Evolutionary conservation across 805 yeast species (phyloP).

Genomic region (Priceomyces medius): DNA sequence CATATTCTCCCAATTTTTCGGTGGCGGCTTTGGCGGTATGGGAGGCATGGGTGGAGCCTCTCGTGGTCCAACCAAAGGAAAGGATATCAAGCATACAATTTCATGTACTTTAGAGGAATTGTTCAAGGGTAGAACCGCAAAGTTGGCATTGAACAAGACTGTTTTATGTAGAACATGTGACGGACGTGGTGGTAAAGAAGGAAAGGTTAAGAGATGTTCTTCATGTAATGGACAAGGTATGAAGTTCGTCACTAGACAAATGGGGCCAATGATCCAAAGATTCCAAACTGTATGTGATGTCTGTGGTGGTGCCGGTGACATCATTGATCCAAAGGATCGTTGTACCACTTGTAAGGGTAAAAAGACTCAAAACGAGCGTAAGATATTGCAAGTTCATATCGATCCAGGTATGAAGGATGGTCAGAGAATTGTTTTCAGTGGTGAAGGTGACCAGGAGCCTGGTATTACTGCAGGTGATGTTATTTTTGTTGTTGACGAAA

Average conservation of each 20-base stretch:
- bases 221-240: slow-evolving; percentile 91
- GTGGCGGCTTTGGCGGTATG: slow-evolving; percentile 57
- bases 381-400: slow-evolving; percentile 89
- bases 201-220: slow-evolving; percentile 81
- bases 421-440: slow-evolving; percentile 83
- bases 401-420: slow-evolving; percentile 98
- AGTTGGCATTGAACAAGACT: slow-evolving; percentile 91
- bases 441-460: slow-evolving; percentile 98
- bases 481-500: slow-evolving; percentile 85
- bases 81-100: slow-evolving; percentile 87
- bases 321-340: slow-evolving; percentile 79
- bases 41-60: slow-evolving; percentile 54
- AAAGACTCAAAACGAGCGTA: slow-evolving; percentile 83
- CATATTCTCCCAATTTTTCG: slow-evolving; percentile 78
- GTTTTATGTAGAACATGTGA: slow-evolving; percentile 84
- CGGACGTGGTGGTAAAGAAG: slow-evolving; percentile 95
- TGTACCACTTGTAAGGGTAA: slow-evolving; percentile 88
- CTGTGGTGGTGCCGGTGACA: slow-evolving; percentile 92
- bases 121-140: slow-evolving; percentile 90
- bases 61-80: slow-evolving; percentile 84
- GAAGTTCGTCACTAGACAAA: slow-evolving; percentile 90
- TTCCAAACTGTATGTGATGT: slow-evolving; percentile 91
- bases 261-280: slow-evolving; percentile 99
- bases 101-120: slow-evolving; percentile 87
- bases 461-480: slow-evolving; percentile 96